Evolutionary conservation across 306 rosid species (phyloP), one percentile per base, ranked within the genome.

Genomic region (Corylus americana): DNA sequence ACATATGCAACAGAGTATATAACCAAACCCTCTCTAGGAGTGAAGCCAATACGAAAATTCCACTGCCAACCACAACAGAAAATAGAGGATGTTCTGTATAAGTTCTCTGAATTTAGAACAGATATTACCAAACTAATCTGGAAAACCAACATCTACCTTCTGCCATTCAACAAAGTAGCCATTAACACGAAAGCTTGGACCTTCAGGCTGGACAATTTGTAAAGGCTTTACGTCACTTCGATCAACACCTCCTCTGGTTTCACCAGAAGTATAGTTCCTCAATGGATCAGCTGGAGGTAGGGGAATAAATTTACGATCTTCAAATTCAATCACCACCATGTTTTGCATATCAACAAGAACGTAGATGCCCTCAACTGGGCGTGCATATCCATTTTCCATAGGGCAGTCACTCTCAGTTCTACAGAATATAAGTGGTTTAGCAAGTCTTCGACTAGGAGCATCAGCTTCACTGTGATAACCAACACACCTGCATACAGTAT

Each of bases 331-430:
- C 74, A 94, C 94, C 74, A 84, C 85, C 97, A 94, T 94, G 85
- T 91, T 94, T 86, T 89, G 98, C 97, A 94, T 88, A 84, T 92
- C 98, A 77, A 94, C 96, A 70, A 94, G 93, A 44, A 92, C 86
- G 83, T 74, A 73, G 75, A 92, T 87, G 69, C 98, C 98, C 86
- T 94, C 98, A 69, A 94, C 92, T 71, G 98, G 98, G 80, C 97
- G 94, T 16, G 98, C 97, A 27, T 94, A 94, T 68, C 98, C 98
- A 84, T 94, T 94, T 83, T 94, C 98, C 97, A 94, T 92, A 27
- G 98, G 98, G 57, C 98, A 90, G 85, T 94, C 98, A 67, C 98
- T 94, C 91, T 93, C 98, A 68, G 91, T 87, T 86, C 91, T 89
- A 79, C 98, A 91, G 84, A 91, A 93, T 72, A 93, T 83, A 81